Evolutionary conservation across 768 basidiomycete genomes (phyloP).

Genomic region (Amanita subjunquillea): DNA sequence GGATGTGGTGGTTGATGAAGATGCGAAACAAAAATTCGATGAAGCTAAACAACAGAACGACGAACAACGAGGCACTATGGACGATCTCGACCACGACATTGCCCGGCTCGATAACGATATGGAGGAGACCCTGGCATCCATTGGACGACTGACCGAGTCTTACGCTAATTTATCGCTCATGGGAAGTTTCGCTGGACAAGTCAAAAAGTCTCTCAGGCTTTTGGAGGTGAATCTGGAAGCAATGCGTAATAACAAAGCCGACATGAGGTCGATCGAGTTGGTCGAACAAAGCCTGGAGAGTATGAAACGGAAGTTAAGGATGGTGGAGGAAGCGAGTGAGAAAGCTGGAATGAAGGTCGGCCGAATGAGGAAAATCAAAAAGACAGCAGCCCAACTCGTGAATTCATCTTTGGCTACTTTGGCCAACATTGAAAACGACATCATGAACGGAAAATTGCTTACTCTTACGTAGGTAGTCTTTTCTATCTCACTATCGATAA

Average conservation of each 20-base stretch:
- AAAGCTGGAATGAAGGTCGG: background rate
- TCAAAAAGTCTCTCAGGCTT: background rate
- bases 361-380: too few species aligned
- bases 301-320: background rate
- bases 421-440: too few species aligned
- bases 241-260: background rate
- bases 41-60: background rate
- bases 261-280: background rate
- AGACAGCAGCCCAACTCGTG: too few species aligned
- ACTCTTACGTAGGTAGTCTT: too few species aligned
- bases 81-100: background rate
- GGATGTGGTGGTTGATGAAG: conserved; percentile 6
- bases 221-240: conserved; percentile 1
- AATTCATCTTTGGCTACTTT: too few species aligned
- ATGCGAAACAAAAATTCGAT: conserved; percentile 10
- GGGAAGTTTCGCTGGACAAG: conserved; percentile 3
- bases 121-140: background rate
- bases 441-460: too few species aligned
- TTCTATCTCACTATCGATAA: too few species aligned
- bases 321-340: background rate
- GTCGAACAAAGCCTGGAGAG: background rate
- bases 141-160: background rate
- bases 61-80: background rate
- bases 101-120: background rate
- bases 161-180: background rate